Base-by-base conservation (phyloP, 768 basidiomycete genomes). In the Mrakia frigida region DNA sequence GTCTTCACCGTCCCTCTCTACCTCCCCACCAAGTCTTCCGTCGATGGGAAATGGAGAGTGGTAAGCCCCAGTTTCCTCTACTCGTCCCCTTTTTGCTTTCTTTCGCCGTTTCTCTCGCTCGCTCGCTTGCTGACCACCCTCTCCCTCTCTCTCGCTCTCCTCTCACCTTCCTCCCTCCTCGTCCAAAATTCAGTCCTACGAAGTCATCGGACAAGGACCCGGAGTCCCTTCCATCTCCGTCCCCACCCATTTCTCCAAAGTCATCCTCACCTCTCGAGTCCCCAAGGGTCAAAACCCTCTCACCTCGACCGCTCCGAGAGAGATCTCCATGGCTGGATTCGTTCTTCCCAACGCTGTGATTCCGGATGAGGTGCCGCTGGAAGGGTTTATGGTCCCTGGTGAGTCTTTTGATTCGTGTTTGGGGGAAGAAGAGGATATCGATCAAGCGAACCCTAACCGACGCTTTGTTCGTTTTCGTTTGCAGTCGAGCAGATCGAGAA, bases 1-100 rank as follows among this genome's bases (percentile, higher is more conserved):
- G 90, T 98, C 67, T 99, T 99, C 85, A 99, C 97, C 4, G 87
- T 99, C 25, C 97, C 97, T 0, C 86, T 99, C n/a, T 99, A 98
- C 84, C 88, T 98, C 3, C 97, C 97, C 0, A 89, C 88, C 69
- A 87, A 88, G 69, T 91, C 93, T 6, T 80, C 88, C 4, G 73
- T 70, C 1, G 96, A 98, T 81, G 94, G 95, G 14, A 98, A 96
- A 84, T 98, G 91, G 91, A 89, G 93, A 74, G 91, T 98, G 79
- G 95, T 97, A 81, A 84, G 92, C 88, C 3, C 59, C n/a, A n/a
- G n/a, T 50, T 50, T 75, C 73, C 25, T 41, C 14, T 46, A 68
- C 52, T 39, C 0, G 18, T 46, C 41, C 35, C 28, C 43, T 70
- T 10, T 0, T 28, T 16, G 1, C 70, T 35, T 31, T 70, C 60